Evolutionary conservation across 1,139 yeast genomes (phyloP).

Genomic region (Blastobotrys capitulatus): DNA sequence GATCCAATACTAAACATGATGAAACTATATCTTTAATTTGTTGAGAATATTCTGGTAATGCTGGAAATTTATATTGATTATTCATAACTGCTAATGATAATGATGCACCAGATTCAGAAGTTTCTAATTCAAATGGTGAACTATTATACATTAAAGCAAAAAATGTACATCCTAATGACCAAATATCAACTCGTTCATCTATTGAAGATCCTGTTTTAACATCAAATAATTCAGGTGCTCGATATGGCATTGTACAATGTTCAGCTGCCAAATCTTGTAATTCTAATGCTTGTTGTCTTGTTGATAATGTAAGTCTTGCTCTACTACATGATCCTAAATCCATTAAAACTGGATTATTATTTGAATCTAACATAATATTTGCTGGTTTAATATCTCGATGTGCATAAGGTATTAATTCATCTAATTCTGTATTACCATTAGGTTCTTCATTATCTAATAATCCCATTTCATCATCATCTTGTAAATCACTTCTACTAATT

Average conservation of each 20-base stretch:
- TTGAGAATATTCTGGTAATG: conserved; percentile 46
- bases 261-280: conserved; percentile 79
- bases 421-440: conserved; percentile 39
- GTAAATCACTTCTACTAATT: neutral
- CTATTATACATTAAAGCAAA: conserved; percentile 72
- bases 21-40: conserved; percentile 51
- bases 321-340: conserved; percentile 77
- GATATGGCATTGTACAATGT: conserved; percentile 78
- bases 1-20: conserved; percentile 56
- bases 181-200: conserved; percentile 74
- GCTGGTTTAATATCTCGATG: conserved; percentile 89
- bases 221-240: conserved; percentile 87
- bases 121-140: conserved; percentile 85
- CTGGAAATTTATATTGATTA: conserved; percentile 66
- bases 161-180: conserved; percentile 85
- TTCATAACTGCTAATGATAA: conserved; percentile 68
- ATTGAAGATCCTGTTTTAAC: conserved; percentile 59
- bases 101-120: conserved; percentile 76
- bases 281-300: conserved; percentile 67
- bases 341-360: conserved; percentile 62
- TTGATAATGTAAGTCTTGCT: conserved; percentile 51
- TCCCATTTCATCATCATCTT: conserved; percentile 16
- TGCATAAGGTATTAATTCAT: conserved; percentile 64
- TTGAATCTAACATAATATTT: conserved; percentile 71
- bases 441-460: conserved; percentile 5